Base-by-base conservation (phyloP, 225 moss, liverwort and hornwort species). In the Polytrichum formosum region DNA sequence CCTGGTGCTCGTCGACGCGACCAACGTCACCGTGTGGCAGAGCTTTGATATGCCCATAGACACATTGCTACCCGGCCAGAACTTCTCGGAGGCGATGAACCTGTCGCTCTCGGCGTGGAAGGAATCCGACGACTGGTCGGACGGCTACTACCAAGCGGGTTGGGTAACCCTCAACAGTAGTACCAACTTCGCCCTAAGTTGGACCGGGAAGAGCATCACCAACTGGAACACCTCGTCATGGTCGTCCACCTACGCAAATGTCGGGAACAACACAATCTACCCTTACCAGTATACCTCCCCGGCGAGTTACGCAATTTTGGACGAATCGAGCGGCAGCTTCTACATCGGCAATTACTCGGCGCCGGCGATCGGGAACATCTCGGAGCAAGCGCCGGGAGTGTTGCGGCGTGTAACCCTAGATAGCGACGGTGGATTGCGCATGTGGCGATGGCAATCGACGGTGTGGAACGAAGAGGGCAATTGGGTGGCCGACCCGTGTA, bases 41-140 rank as follows among this genome's bases (percentile, higher is more conserved):
- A 82, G 82, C 75, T 86, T 86, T 46, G 75, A 82, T 67, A 77
- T 82, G 20, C 85, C 85, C 6, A 86, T 77, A 4, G 85, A 86
- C 74, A 86, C 82, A 2, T 68, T 82, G 13, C 55, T 86, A 16
- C 82, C 77, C 0, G 82, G 75, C 0, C 82, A 86, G 18, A 27
- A 0, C 2, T 67, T 82, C 0, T 27, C 1, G 1, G 66, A 31
- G 5, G n/a, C 23, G 6, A 25, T 67, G 0, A 75, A n/a, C 60
- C 28, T 23, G 2, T 26, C 69, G 19, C 77, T 86, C 5, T 7
- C 73, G 1, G 55, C 82, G 1, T 86, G 85, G 85, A 66, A 70
- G 65, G 72, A 21, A n/a, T 27, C 7, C 13, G 28, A 46, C 28
- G 80, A 86, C 61, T 82, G 72, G 77, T 63, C 69, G 5, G 60